Evolutionary conservation across 2,329 filamentous ascomycete species (phyloP).

Genomic region (Pezicula rhizophila): DNA sequence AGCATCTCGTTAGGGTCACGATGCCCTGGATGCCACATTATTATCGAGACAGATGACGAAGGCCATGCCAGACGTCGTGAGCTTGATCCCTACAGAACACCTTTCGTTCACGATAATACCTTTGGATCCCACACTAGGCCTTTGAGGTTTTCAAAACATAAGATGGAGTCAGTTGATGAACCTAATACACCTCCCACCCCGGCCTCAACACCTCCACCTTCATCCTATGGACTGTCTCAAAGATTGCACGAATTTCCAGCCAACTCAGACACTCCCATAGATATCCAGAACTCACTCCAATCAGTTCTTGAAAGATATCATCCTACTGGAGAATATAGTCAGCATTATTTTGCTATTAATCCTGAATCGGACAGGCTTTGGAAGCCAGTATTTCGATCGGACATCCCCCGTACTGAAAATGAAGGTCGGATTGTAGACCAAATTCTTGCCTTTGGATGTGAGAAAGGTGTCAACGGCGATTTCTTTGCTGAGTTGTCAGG

Average conservation of each 20-base stretch:
- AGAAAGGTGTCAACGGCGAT: conserved; percentile 45
- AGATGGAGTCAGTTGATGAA: background rate
- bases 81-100: conserved; percentile 6
- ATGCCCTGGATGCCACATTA: background rate
- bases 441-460: conserved; percentile 53
- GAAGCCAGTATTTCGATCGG: conserved; percentile 26
- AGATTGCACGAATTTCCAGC: conserved; percentile 40
- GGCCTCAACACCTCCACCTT: conserved; percentile 8
- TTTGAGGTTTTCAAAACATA: conserved; percentile 3
- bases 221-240: conserved; percentile 14
- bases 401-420: conserved; percentile 13
- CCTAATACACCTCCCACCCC: conserved; percentile 5
- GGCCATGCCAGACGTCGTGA: conserved; percentile 5
- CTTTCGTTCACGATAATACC: conserved; percentile 1
- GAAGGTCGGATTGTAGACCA: conserved; percentile 44
- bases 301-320: conserved; percentile 46
- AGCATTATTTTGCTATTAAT: conserved; percentile 41
- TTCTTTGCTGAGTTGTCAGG: conserved; percentile 43
- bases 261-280: conserved; percentile 41
- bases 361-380: conserved; percentile 38
- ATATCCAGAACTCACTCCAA: conserved; percentile 51
- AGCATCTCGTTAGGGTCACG: background rate
- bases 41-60: conserved; percentile 7
- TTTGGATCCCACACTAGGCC: conserved; percentile 5
- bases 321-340: conserved; percentile 41